These are phyloP conservation scores for Anthracocystis setariae DNA, from an alignment of 1,284 basidiomycete genomes.

Conservation along the genomic window DNA sequence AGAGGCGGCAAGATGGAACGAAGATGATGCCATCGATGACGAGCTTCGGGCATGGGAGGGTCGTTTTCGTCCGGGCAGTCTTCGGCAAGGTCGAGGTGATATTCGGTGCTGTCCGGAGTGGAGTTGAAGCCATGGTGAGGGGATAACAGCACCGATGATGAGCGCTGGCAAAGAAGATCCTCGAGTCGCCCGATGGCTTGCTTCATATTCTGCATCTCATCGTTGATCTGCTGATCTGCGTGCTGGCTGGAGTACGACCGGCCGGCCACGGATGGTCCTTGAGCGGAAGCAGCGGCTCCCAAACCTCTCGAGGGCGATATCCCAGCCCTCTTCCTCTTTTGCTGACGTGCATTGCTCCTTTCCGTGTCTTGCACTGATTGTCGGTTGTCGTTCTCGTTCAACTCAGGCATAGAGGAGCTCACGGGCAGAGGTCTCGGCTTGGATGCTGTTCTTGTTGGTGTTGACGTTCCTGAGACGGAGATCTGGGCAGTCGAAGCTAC, in stretches of 20 bases:
- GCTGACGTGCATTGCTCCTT: constrained; percentile 1
- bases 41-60: constrained; percentile 15
- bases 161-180: constrained; percentile 8
- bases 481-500: constrained; percentile 2
- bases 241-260: not conserved
- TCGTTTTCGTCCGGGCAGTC: constrained; percentile 15
- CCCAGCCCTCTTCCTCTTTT: constrained; percentile 17
- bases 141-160: not conserved
- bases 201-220: constrained; percentile 25
- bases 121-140: not conserved
- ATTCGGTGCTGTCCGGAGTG: not conserved
- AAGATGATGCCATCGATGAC: constrained; percentile 25
- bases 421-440: constrained; percentile 8
- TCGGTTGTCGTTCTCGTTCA: not conserved
- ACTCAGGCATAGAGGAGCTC: constrained; percentile 13
- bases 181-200: constrained; percentile 28
- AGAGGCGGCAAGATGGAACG: constrained; percentile 25
- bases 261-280: not conserved
- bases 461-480: constrained; percentile 5
- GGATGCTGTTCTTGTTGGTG: not conserved
- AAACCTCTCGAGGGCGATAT: not conserved
- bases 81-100: constrained; percentile 7
- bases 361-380: not conserved
- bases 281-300: not conserved
- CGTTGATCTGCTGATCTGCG: constrained; percentile 3